Conservation (phyloP, 257 asterid species). For the Solanum clarkiae region DNA sequence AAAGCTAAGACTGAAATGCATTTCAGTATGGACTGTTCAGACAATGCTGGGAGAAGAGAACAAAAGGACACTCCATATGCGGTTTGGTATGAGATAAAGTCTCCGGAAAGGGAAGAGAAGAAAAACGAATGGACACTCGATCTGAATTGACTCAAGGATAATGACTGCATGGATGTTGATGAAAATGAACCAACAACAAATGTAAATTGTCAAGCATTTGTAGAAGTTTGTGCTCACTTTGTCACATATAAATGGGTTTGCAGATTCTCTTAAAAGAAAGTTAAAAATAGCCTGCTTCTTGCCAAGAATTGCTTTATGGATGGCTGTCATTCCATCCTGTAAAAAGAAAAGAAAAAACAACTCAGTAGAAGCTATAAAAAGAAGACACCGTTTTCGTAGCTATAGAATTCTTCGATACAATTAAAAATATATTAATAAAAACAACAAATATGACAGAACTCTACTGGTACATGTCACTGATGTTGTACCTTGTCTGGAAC, state of each 20-base stretch:
- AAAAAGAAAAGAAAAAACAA: neutral
- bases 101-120: neutral
- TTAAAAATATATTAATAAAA: neutral
- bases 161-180: neutral
- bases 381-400: neutral
- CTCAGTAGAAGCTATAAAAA: neutral
- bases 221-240: slow-evolving; percentile 30
- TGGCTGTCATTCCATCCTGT: slow-evolving; percentile 77
- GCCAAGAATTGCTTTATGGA: slow-evolving; percentile 81
- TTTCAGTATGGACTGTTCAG: neutral
- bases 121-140: neutral
- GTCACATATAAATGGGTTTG: slow-evolving; percentile 76
- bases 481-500: slow-evolving; percentile 56
- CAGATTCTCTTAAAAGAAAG: slow-evolving; percentile 76
- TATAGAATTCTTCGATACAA: slow-evolving; percentile 5
- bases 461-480: neutral
- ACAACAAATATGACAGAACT: neutral
- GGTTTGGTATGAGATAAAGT: neutral
- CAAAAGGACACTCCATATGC: neutral
- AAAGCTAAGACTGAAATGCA: neutral
- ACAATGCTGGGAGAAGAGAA: neutral
- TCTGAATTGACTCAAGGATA: neutral
- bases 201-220: neutral
- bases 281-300: slow-evolving; percentile 84
- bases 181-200: neutral